A percentile compares a stretch with the other conserved stretches of the same genome.
Conservation (phyloP, 2,329 filamentous ascomycete species). For the Davidsoniella virescens region DNA sequence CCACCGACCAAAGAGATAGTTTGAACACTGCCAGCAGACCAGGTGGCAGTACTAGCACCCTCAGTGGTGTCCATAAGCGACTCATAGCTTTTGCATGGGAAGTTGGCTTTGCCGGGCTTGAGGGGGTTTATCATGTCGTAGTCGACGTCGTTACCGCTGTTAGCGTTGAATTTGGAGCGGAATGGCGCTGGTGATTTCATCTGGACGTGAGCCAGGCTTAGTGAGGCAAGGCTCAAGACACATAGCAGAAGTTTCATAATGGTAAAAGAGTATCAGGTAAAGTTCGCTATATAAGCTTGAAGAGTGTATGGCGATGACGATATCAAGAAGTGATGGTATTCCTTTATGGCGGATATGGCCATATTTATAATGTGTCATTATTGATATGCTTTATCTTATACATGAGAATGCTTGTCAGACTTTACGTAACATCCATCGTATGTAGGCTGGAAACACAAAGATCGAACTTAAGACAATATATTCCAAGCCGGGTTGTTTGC, state of each 20-base stretch:
- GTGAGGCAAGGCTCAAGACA: slow-evolving; percentile 9
- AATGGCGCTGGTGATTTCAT: slow-evolving; percentile 20
- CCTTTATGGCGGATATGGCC: no score
- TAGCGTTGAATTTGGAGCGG: slow-evolving; percentile 18
- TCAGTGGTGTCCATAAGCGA: slow-evolving; percentile 16
- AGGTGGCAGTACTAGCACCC: slow-evolving; percentile 31
- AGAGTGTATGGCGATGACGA: no score
- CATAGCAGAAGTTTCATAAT: background rate
- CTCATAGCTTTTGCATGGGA: slow-evolving; percentile 40
- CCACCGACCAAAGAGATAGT: slow-evolving; percentile 36
- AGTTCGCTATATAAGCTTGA: no score
- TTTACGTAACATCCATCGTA: no score
- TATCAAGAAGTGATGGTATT: no score
- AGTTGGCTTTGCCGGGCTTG: slow-evolving; percentile 34
- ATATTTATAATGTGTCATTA: no score
- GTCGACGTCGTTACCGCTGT: slow-evolving; percentile 27
- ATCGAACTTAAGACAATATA: no score
- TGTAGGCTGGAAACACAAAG: no score
- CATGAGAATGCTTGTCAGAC: no score
- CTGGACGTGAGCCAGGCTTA: slow-evolving; percentile 18
- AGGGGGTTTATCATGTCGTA: slow-evolving; percentile 41
- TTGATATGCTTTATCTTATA: no score
- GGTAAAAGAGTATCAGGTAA: no score
- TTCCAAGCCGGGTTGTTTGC: no score
- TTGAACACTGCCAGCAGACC: slow-evolving; percentile 35